phyloP scores from a whole-genome alignment of 768 basidiomycete species.

The Panaeolus cyanescens region DNA sequence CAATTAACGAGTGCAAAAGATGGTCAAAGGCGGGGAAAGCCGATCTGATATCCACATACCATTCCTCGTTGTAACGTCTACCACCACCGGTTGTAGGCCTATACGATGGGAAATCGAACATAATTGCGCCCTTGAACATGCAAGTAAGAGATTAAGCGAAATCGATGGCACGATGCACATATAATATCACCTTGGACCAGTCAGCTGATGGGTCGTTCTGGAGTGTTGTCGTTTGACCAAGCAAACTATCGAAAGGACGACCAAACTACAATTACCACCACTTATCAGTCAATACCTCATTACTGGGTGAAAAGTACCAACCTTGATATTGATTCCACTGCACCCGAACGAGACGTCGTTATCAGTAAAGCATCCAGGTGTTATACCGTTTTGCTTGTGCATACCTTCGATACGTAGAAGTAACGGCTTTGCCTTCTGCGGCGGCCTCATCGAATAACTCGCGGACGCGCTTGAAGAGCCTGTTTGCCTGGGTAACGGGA shows the following conservation, averaged over 20 bases:
- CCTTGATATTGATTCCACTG: conserved; percentile 35
- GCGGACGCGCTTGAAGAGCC: conserved; percentile 30
- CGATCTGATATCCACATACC: conserved; percentile 17
- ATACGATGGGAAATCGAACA: conserved; percentile 40
- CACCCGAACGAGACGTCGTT: conserved; percentile 14
- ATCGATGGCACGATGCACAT: conserved; percentile 3
- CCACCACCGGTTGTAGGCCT: conserved; percentile 32
- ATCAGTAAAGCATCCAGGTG: not conserved
- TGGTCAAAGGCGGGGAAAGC: not conserved
- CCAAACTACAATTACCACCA: conserved; percentile 27
- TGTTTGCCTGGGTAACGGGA: conserved; percentile 31
- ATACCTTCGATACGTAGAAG: conserved; percentile 35
- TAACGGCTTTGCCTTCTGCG: conserved; percentile 34
- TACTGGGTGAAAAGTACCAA: not conserved
- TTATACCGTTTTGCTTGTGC: not conserved
- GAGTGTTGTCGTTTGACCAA: conserved; percentile 36
- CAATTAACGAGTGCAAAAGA: not conserved
- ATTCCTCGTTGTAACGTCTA: conserved; percentile 34
- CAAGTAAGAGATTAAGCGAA: not conserved
- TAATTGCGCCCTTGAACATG: conserved; percentile 31
- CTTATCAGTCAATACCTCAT: not conserved
- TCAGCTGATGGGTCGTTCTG: conserved; percentile 30
- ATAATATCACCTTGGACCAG: conserved; percentile 40
- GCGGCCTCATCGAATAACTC: conserved; percentile 34
- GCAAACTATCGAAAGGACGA: conserved; percentile 35